Base-by-base conservation (phyloP, 1,139 yeast species). In the Yamadazyma kanchanaburiensis region DNA sequence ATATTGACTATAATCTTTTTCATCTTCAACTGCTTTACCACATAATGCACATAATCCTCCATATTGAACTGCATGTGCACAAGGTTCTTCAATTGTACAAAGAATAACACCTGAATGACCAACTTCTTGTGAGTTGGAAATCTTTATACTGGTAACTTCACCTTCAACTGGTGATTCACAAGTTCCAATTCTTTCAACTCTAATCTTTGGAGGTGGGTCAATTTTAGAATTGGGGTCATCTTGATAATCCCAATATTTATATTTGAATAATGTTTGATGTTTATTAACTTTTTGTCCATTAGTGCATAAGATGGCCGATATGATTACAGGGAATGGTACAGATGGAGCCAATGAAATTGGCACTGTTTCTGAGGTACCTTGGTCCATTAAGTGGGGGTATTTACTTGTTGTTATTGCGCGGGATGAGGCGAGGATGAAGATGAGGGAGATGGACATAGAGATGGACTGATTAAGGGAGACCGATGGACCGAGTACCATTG, bases 41-140 rank as follows among this genome's bases (percentile, higher is more conserved):
- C 99, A 91, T 20, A 88, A 61, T 0, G 96, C 97, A 63, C 99
- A 91, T 26, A 91, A 65, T 0, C 98, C 98, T 12, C 95, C 95
- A 50, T 83, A 91, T 46, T 91, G 96, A n/a, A 94, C 91, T 1
- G 94, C 78, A 54, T 91, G 99, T 8, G 87, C 71, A 50, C 99
- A 91, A 0, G 94, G 89, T 51, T 94, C 96, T 26, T 65, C 56
- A 11, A 91, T 70, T 27, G 68, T 60, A 23, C 80, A 71, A 16
- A 88, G 60, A 4, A 60, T 63, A 5, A 67, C 62, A 5, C 70
- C 72, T 15, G 68, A 45, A 38, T 74, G 74, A 14, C 64, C 61
- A 6, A 89, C 65, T 40, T 76, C 79, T 40, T 84, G 86, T 25
- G 84, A 80, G 1, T 64, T 64, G 4, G 56, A 51, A 5, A 86